Evolutionary conservation across 1,139 yeast genomes (phyloP), one percentile per base, ranked within the genome.

Genomic region (Pichia sp.): DNA sequence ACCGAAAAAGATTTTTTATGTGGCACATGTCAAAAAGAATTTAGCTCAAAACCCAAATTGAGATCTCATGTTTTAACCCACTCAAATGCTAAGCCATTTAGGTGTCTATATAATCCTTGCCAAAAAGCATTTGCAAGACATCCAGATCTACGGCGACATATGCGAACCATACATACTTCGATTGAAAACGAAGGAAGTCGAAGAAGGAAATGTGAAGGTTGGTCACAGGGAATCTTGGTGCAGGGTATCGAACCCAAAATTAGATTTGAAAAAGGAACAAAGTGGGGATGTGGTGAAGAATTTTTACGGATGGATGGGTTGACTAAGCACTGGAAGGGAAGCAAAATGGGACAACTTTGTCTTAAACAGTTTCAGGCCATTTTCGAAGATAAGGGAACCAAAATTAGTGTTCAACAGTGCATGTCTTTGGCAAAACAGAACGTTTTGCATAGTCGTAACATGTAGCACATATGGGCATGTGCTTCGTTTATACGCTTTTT

Each of bases 281-380:
- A 44, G 27, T 61, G 64, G 64, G 65, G 65, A 3, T 61, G 65
- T 44, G 60, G 61, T 27, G 60, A 59, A 46, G 45, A 44, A 9
- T 61, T 61, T 41, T 58, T 58, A 42, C 47, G 65, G 23, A 60
- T 59, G 41, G 65, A 61, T 43, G 65, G 65, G 1, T 49, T 61
- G 27, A 48, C 59, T 7, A 64, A 64, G 1, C 65, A 61, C 42
- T 61, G 65, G 65, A 31, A 31, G 10, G 33, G 10, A 8, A 31
- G 33, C 33, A 31, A 10, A 31, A 1, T 10, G 7, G 33, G 33
- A 2, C 33, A 31, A 31, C 33, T 8, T 1, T 31, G 33, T 31
- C 1, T 31, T 1, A 10, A 7, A 10, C 33, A 31, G 33, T 31
- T 31, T 31, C 7, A 31, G 2, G 2, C 33, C 10, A 8, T 31